A percentile compares a stretch with the other conserved stretches of the same genome.
Conservation (phyloP, 1,284 basidiomycete species). For the Schizophyllum commune region DNA sequence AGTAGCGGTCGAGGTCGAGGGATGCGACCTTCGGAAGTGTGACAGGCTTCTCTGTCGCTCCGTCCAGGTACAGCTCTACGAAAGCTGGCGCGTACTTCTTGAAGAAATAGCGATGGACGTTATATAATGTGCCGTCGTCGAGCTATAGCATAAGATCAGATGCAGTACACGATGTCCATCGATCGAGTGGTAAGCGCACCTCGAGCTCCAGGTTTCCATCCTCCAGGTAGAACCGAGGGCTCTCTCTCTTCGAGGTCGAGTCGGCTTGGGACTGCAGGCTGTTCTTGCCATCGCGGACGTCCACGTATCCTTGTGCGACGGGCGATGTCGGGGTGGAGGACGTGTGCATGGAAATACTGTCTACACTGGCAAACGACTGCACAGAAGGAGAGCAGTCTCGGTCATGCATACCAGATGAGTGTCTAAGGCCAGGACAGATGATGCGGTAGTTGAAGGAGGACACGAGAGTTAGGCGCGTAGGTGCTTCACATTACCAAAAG, state of each 20-base stretch:
- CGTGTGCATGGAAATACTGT: background rate
- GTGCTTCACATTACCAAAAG: no score
- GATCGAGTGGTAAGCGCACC: background rate
- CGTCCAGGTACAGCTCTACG: slow-evolving; percentile 12
- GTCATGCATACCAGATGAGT: background rate
- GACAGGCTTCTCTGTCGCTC: slow-evolving; percentile 8
- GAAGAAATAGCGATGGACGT: slow-evolving; percentile 23
- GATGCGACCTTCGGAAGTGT: slow-evolving; percentile 12
- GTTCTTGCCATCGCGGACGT: background rate
- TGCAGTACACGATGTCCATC: no score
- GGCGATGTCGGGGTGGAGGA: no score
- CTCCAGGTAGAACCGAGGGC: background rate
- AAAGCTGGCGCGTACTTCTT: slow-evolving; percentile 24
- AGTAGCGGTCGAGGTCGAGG: slow-evolving; percentile 23
- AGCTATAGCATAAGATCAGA: slow-evolving; percentile 16
- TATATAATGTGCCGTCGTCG: no score
- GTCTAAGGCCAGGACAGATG: no score
- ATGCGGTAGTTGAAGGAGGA: no score
- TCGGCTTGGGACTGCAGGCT: background rate
- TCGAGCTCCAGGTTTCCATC: background rate
- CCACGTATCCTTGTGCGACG: background rate
- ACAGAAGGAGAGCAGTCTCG: background rate
- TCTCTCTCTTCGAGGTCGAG: background rate
- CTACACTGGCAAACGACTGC: background rate
- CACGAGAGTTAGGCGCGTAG: no score